Base-by-base conservation (phyloP, 331 rosid genomes). In the Stylosanthes scabra region DNA sequence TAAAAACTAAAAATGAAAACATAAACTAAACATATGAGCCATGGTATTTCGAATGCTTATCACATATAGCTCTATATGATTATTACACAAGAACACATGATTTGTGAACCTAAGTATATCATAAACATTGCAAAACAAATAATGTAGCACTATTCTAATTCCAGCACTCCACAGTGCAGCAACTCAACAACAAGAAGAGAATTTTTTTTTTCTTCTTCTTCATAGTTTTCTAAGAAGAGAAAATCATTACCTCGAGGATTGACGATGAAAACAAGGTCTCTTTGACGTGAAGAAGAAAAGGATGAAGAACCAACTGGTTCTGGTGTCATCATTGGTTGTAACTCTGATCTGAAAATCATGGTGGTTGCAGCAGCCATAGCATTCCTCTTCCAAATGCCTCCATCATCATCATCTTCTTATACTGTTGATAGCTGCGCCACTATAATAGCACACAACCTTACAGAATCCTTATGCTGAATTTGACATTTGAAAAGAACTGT, bases 251-350 rank as follows among this genome's bases (percentile, higher is more conserved):
- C 96, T 78, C 63, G 88, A 56, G 99, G 97, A 71, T 94, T 94
- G 81, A 94, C 99, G 83, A 94, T 70, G 82, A 94, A 94, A 79
- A 94, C 96, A 46, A 94, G 89, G 88, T 94, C 88, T 58, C 78
- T 87, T 59, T 82, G 89, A 62, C 86, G 82, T 66, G 92, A 80
- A 10, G 88, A 80, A 10, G 88, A 74, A 56, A 89, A 82, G 60
- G 95, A 51, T 51, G 27, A 82, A 1, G 74, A 83, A 63, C 85
- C 88, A 44, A 79, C 74, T 27, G 82, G 88, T 78, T 89, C 88
- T 5, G 86, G 82, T 0, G 89, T 69, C 56, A 82, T 46, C 59
- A 82, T 46, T 67, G 93, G 87, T 70, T 86, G 87, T 8, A 80
- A 75, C 68, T 93, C 95, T 8, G 91, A 87, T 75, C 83, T 89